Evolutionary conservation across 139 green algal genomes (phyloP).

Genomic region (Picochlorum sp.): DNA sequence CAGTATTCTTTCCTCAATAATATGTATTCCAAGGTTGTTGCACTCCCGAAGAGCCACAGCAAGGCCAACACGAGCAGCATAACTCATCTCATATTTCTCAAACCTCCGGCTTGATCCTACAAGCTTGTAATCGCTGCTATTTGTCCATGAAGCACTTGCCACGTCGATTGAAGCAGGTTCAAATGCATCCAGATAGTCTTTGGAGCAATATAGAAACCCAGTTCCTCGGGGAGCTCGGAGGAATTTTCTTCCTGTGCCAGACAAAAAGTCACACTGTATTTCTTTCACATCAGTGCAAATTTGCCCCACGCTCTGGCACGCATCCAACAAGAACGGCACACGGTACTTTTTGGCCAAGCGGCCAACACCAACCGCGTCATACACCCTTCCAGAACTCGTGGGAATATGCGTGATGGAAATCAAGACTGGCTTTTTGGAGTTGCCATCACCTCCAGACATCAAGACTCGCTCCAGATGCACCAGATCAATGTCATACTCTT

Average conservation of each 20-base stretch:
- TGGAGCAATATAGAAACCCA: conserved; percentile 18
- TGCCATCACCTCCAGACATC: background rate
- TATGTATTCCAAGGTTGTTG: conserved; percentile 31
- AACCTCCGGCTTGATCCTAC: conserved; percentile 37
- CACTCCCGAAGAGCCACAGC: conserved; percentile 48
- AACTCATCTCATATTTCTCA: conserved; percentile 59
- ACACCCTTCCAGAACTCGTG: conserved; percentile 53
- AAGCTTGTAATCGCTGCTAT: conserved; percentile 19
- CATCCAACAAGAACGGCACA: conserved; percentile 60
- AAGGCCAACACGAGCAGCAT: conserved; percentile 52
- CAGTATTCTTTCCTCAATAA: conserved; percentile 39
- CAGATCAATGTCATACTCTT: conserved; percentile 38
- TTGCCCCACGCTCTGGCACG: conserved; percentile 57
- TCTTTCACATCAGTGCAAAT: conserved; percentile 50
- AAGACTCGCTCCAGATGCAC: conserved; percentile 20
- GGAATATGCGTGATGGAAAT: conserved; percentile 55
- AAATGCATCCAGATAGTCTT: conserved; percentile 19
- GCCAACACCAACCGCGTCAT: conserved; percentile 45
- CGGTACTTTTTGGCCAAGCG: conserved; percentile 21
- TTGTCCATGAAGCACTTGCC: conserved; percentile 35
- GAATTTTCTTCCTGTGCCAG: conserved; percentile 57
- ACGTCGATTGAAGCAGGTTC: conserved; percentile 55
- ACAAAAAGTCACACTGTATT: conserved; percentile 55
- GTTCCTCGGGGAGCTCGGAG: conserved; percentile 45
- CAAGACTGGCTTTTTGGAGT: conserved; percentile 20